These are phyloP conservation scores for Claviceps spartinae DNA, from an alignment of 2,329 filamentous ascomycete genomes.

Conservation along the genomic window DNA sequence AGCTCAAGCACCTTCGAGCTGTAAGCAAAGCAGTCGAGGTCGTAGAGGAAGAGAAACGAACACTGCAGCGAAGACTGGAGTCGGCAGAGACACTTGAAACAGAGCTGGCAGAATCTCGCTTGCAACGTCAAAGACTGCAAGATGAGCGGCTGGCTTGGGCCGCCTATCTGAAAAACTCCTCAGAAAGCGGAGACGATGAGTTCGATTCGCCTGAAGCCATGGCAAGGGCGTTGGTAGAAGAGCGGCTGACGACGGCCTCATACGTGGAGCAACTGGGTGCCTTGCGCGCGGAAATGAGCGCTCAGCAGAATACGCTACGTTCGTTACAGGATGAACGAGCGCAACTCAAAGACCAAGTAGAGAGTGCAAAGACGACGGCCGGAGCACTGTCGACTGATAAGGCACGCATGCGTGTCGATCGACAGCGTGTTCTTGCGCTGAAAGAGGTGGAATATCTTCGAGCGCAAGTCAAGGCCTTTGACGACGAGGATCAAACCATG, in stretches of 20 bases:
- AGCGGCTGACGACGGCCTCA: conserved; percentile 65
- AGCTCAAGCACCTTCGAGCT: conserved; percentile 71
- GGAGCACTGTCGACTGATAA: conserved; percentile 45
- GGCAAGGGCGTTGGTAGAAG: conserved; percentile 69
- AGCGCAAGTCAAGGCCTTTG: conserved; percentile 78
- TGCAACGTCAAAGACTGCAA: conserved; percentile 76
- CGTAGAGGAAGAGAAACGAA: conserved; percentile 87
- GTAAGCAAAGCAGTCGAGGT: conserved; percentile 79
- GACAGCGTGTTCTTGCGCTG: conserved; percentile 70
- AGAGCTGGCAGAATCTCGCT: conserved; percentile 64
- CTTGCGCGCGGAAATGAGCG: conserved; percentile 62
- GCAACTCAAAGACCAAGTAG: conserved; percentile 52
- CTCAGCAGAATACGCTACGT: conserved; percentile 64
- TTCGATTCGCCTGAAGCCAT: conserved; percentile 83
- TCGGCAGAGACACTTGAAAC: conserved; percentile 59
- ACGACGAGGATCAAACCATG: conserved; percentile 78
- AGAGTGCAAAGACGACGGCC: conserved; percentile 46
- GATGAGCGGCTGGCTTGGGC: conserved; percentile 83
- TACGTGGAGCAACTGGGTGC: conserved; percentile 70
- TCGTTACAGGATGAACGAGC: conserved; percentile 56
- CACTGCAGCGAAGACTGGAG: conserved; percentile 63
- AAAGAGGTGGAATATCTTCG: conserved; percentile 93
- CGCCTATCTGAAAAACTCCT: conserved; percentile 63
- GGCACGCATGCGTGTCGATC: conserved; percentile 61
- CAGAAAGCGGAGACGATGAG: conserved; percentile 47